Evolutionary conservation across 2,329 filamentous ascomycete genomes (phyloP), one percentile per base, ranked within the genome.

Genomic region (Trichoderma harzianum): DNA sequence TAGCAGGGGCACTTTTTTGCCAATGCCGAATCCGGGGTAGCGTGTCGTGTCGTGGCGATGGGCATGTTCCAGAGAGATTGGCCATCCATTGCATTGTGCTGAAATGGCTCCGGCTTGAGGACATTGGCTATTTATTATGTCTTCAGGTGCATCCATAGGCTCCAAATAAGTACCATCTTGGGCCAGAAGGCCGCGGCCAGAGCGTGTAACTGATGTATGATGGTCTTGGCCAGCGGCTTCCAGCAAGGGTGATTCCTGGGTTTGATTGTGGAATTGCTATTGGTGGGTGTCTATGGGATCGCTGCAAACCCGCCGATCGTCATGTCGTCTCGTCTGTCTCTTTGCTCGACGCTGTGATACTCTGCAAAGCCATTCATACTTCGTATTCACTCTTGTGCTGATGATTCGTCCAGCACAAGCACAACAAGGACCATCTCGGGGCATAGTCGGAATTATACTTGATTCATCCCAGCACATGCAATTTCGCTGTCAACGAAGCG

Each of bases 1-100:
- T 53, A 24, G 26, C 53, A 43, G 28, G 53, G 65, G 55, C 47
- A 39, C 60, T 69, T 69, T 43, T 69, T 69, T 28, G n/a, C 39
- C 39, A 51, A 32, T 69, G 65, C 65, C 65, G 55, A 51, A 60
- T 60, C 65, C 10, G 65, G 65, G 65, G 65, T 51, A 69, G 65
- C 36, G 55, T 43, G 39, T 60, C 55, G 26, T 55, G 36, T 60
- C 55, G 26, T 55, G 36, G 55, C 65, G 34, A 47, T 43, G 18
- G 26, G 30, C 21, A 28, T 68, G 32, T 24, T 21, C n/a, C 18
- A 53, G 47, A 66, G 32, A 66, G 18, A 55, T 66, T 28, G 32
- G 47, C 34, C 30, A 32, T 55, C 24, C 30, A 47, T 55, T 51
- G 34, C 36, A 43, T 51, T 21, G 21, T 7, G 18, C 21, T 51